These are phyloP conservation scores for Tulasnella sp. DNA, from an alignment of 768 basidiomycete genomes.

Conservation along the genomic window DNA sequence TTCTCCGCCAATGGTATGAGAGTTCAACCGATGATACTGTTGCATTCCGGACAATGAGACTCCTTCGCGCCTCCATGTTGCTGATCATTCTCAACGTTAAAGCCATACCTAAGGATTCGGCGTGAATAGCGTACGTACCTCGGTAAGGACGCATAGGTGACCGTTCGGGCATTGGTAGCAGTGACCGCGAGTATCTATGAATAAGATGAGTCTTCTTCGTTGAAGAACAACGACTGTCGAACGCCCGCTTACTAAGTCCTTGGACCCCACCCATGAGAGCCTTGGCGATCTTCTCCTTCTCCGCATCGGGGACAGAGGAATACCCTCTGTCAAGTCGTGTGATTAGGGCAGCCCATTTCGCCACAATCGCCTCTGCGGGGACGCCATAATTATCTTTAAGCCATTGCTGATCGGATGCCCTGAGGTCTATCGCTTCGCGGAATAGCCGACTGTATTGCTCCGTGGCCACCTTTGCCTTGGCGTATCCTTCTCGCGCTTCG, in stretches of 20 bases:
- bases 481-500: neutral
- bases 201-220: neutral
- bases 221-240: neutral
- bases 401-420: constrained; percentile 40
- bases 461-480: constrained; percentile 3
- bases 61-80: constrained; percentile 29
- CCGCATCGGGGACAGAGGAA: constrained; percentile 51
- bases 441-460: constrained; percentile 31
- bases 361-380: constrained; percentile 42
- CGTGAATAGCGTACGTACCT: constrained; percentile 21
- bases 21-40: constrained; percentile 31
- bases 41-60: constrained; percentile 33
- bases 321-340: constrained; percentile 46
- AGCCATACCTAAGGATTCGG: neutral
- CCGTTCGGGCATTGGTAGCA: constrained; percentile 32
- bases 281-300: constrained; percentile 50
- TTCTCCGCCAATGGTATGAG: constrained; percentile 23
- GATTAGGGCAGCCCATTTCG: constrained; percentile 49
- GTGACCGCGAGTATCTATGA: constrained; percentile 18
- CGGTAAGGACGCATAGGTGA: constrained; percentile 32
- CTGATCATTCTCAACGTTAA: neutral
- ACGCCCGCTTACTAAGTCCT: neutral
- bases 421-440: constrained; percentile 30
- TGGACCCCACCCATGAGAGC: constrained; percentile 38
- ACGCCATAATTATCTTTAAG: constrained; percentile 45